A percentile compares a stretch with the other conserved stretches of the same genome.
phyloP scores from a whole-genome alignment of 73 alveolate species.

The Paramecium biaurelia region DNA sequence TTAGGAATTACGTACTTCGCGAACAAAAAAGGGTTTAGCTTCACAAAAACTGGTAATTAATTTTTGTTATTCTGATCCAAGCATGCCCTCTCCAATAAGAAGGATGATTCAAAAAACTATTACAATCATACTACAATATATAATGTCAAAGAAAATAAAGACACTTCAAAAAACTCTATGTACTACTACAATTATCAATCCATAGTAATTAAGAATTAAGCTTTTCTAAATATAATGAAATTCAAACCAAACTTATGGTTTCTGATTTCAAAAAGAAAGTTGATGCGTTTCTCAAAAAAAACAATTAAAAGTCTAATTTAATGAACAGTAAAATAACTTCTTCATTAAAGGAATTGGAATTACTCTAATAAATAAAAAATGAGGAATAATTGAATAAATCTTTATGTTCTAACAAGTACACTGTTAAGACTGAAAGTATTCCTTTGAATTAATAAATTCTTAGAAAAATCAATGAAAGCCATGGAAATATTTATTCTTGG shows the following conservation, averaged over 20 bases:
- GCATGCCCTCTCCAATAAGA: not conserved
- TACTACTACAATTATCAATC: not conserved
- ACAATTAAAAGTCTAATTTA: not conserved
- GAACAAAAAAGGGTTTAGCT: not conserved
- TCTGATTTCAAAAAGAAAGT: not conserved
- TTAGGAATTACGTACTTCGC: not conserved
- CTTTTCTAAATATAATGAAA: not conserved
- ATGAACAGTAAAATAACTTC: not conserved
- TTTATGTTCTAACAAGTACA: not conserved
- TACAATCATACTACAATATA: not conserved
- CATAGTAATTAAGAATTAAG: not conserved
- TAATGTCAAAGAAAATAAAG: not conserved
- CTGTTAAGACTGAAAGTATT: not conserved
- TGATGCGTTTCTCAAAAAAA: not conserved
- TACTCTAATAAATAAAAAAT: not conserved
- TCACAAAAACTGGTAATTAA: not conserved
- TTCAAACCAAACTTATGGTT: not conserved
- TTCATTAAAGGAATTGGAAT: not conserved
- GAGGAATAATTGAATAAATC: not conserved
- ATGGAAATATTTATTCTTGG: not conserved
- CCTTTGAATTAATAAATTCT: not conserved
- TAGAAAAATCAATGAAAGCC: not conserved
- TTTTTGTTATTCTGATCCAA: not conserved
- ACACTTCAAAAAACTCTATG: not conserved
- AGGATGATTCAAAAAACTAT: not conserved